Conservation (phyloP, 2,329 filamentous ascomycete species). For the Microsporum ferrugineum region DNA sequence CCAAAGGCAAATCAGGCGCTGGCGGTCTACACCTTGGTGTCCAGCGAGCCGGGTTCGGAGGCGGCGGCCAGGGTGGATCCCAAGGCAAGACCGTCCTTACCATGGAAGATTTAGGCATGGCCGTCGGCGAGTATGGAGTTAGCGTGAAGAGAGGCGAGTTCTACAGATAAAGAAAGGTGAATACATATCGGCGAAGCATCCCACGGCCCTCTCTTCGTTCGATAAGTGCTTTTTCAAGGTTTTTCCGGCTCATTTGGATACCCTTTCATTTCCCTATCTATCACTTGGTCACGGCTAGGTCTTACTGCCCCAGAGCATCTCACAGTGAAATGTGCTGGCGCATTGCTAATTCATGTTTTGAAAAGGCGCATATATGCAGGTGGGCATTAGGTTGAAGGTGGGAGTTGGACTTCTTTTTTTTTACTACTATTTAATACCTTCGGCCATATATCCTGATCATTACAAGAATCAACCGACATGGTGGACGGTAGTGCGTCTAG, state of each 20-base stretch:
- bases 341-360: not conserved
- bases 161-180: slow-evolving; percentile 53
- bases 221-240: not conserved
- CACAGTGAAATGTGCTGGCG: not conserved
- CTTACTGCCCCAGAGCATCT: not conserved
- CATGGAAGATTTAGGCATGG: slow-evolving; percentile 98
- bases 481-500: no score
- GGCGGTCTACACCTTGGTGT: slow-evolving; percentile 51
- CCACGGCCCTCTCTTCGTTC: not conserved
- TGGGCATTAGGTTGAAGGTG: not conserved
- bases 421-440: not conserved
- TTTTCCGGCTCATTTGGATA: not conserved
- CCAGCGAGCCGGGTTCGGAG: slow-evolving; percentile 70
- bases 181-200: not conserved
- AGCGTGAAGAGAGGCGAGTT: slow-evolving; percentile 97
- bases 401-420: not conserved
- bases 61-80: slow-evolving; percentile 67
- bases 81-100: slow-evolving; percentile 90
- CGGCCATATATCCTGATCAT: not conserved
- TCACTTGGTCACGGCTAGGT: not conserved
- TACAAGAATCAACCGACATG: not conserved
- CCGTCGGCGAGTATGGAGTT: slow-evolving; percentile 92
- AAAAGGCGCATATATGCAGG: not conserved
- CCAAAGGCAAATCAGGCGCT: slow-evolving; percentile 38
- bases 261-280: not conserved